Evolutionary conservation across 2,329 filamentous ascomycete genomes (phyloP).

Genomic region (Xylariales sp.): DNA sequence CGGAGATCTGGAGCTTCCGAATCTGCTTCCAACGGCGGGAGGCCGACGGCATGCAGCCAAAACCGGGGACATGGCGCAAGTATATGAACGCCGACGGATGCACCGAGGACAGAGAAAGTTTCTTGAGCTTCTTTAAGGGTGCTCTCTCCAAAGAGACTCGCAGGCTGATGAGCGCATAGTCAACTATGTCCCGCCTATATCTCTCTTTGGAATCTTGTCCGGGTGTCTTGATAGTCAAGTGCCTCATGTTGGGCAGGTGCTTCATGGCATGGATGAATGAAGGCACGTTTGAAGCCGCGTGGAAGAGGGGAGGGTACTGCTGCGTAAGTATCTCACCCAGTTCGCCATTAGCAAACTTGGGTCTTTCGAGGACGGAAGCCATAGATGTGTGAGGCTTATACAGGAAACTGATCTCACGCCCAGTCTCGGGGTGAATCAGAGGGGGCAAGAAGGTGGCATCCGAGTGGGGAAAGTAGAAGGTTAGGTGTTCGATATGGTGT

Average conservation of each 20-base stretch:
- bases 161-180: constrained; percentile 84
- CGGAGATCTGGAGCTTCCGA: constrained; percentile 65
- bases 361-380: constrained; percentile 56
- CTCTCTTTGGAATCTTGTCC: constrained; percentile 64
- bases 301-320: constrained; percentile 85
- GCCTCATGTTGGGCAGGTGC: constrained; percentile 63
- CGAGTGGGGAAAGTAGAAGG: constrained; percentile 72
- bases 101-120: constrained; percentile 68
- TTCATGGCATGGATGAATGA: constrained; percentile 75
- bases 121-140: constrained; percentile 59
- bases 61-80: constrained; percentile 68
- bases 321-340: constrained; percentile 78
- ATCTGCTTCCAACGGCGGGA: constrained; percentile 75
- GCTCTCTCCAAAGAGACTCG: constrained; percentile 78
- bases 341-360: constrained; percentile 76
- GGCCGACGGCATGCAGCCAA: constrained; percentile 70
- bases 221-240: constrained; percentile 73
- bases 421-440: constrained; percentile 73
- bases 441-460: constrained; percentile 78
- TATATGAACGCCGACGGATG: constrained; percentile 75
- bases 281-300: constrained; percentile 81
- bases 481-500: constrained; percentile 71
- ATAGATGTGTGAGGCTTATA: constrained; percentile 74
- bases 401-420: constrained; percentile 73
- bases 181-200: constrained; percentile 73